These are phyloP conservation scores for Tubosaeta brunneosetosa DNA, from an alignment of 768 basidiomycete species.

Conservation along the genomic window DNA sequence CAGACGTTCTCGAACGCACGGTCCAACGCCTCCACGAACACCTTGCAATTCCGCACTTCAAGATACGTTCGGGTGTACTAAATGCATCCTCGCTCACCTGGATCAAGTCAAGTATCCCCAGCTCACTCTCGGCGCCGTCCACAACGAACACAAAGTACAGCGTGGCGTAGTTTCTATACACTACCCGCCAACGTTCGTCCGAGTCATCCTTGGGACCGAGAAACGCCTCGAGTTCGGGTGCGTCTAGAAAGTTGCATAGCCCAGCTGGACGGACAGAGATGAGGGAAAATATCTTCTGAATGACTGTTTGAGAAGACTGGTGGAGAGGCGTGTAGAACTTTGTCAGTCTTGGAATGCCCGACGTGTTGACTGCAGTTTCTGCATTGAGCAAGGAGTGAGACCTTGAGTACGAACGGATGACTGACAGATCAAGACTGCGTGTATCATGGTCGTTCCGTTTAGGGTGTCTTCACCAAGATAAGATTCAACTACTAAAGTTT, in stretches of 20 bases:
- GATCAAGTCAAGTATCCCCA: conserved; percentile 93
- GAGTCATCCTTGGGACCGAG: conserved; percentile 49
- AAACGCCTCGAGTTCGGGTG: conserved; percentile 76
- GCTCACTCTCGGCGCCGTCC: conserved; percentile 92
- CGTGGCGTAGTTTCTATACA: conserved; percentile 94
- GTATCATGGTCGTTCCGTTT: conserved; percentile 53
- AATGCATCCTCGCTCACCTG: conserved; percentile 56
- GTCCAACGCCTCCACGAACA: conserved; percentile 96
- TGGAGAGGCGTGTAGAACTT: conserved; percentile 87
- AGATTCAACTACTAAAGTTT: background rate
- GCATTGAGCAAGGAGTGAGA: conserved; percentile 17
- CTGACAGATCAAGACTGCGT: conserved; percentile 82
- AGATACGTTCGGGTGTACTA: background rate
- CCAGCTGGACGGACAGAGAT: conserved; percentile 75
- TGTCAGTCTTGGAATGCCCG: conserved; percentile 77
- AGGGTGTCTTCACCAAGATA: background rate
- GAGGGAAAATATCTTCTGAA: conserved; percentile 87
- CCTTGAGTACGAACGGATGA: conserved; percentile 18
- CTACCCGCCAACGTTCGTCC: conserved; percentile 74
- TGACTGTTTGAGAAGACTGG: conserved; percentile 53
- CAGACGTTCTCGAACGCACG: conserved; percentile 97
- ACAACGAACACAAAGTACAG: conserved; percentile 97
- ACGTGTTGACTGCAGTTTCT: conserved; percentile 76
- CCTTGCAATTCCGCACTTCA: conserved; percentile 36
- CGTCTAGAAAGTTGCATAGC: conserved; percentile 96